Evolutionary conservation across 192 early-diverging fungal genomes (phyloP).

Genomic region (Piromyces sp.): DNA sequence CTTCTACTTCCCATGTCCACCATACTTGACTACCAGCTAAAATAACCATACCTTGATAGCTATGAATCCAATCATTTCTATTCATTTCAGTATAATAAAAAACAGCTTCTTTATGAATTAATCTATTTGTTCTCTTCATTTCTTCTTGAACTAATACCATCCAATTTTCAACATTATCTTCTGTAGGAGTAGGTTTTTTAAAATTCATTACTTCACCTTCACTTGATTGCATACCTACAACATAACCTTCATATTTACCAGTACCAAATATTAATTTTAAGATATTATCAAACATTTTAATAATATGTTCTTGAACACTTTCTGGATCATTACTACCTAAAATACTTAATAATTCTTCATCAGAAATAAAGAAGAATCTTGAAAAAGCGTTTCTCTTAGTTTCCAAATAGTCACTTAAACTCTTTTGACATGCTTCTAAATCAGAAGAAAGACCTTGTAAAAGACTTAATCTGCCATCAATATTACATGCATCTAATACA

Average conservation of each 20-base stretch:
- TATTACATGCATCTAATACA: neutral
- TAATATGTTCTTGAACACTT: constrained; percentile 32
- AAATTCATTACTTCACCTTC: constrained; percentile 15
- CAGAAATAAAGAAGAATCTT: neutral
- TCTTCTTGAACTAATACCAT: constrained; percentile 37
- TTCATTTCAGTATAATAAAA: constrained; percentile 39
- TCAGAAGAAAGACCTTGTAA: neutral
- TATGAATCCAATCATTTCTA: constrained; percentile 26
- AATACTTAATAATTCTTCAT: neutral
- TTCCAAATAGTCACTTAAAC: neutral
- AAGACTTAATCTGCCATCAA: neutral
- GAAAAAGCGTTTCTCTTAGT: neutral
- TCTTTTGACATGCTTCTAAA: neutral
- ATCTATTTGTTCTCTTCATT: constrained; percentile 40
- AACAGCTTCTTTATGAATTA: constrained; percentile 40
- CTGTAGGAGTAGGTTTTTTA: constrained; percentile 4
- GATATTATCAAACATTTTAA: constrained; percentile 47
- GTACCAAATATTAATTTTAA: constrained; percentile 37
- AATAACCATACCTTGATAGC: constrained; percentile 39
- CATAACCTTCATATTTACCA: constrained; percentile 26
- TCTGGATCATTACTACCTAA: neutral
- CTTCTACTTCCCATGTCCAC: constrained; percentile 53
- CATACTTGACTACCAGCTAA: constrained; percentile 42
- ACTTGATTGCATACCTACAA: neutral
- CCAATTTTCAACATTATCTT: constrained; percentile 37